Conservation (phyloP, 352 stramenopile species). For the Pythium phragmiticola region DNA sequence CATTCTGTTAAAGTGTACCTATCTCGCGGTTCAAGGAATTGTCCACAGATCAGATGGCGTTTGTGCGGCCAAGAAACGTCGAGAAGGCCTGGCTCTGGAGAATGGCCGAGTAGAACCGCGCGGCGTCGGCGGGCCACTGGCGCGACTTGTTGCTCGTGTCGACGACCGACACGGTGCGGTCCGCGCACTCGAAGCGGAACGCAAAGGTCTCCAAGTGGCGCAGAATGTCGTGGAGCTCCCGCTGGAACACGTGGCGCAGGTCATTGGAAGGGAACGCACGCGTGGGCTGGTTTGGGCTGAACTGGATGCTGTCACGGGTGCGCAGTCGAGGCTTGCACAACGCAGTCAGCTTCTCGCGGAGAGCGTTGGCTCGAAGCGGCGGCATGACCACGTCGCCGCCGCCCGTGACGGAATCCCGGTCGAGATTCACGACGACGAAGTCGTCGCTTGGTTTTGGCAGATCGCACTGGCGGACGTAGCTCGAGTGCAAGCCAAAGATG, state of each 20-base stretch:
- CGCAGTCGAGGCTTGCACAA: slow-evolving; percentile 39
- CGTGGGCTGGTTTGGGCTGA: neutral
- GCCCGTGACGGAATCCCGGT: slow-evolving; percentile 51
- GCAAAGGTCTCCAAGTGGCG: slow-evolving; percentile 49
- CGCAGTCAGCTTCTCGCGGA: slow-evolving; percentile 42
- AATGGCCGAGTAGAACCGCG: slow-evolving; percentile 43
- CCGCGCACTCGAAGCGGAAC: slow-evolving; percentile 54
- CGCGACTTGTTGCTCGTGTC: slow-evolving; percentile 40
- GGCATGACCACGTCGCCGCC: slow-evolving; percentile 43
- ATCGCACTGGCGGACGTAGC: slow-evolving; percentile 50
- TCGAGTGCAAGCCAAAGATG: slow-evolving; percentile 72
- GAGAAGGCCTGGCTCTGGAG: slow-evolving; percentile 66
- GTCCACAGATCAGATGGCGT: neutral
- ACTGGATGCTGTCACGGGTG: slow-evolving; percentile 39
- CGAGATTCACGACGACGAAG: slow-evolving; percentile 56
- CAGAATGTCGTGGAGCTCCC: slow-evolving; percentile 44
- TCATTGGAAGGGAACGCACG: slow-evolving; percentile 26
- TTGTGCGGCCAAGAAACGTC: slow-evolving; percentile 31
- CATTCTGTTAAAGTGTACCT: slow-evolving; percentile 9
- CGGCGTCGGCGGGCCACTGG: slow-evolving; percentile 36
- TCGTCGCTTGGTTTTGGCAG: slow-evolving; percentile 47
- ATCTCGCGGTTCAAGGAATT: neutral
- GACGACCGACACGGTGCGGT: slow-evolving; percentile 42
- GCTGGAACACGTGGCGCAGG: slow-evolving; percentile 38
- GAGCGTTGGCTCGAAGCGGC: slow-evolving; percentile 31